These are phyloP conservation scores for Ophioceras dolichostomum DNA, from an alignment of 2,329 filamentous ascomycete genomes.

Conservation along the genomic window DNA sequence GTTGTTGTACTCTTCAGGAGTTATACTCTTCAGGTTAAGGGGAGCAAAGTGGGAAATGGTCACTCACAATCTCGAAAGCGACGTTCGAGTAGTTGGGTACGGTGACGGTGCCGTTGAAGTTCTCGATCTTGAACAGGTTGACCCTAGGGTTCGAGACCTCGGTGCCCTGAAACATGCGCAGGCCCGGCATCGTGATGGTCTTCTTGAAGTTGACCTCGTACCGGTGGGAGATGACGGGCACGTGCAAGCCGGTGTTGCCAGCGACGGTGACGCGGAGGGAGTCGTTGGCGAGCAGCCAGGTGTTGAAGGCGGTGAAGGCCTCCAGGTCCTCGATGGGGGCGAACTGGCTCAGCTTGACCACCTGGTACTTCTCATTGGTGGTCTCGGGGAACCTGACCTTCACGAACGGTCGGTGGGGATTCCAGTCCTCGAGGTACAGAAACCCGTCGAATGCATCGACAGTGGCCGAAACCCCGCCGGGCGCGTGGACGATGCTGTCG, in stretches of 20 bases:
- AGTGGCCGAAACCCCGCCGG: conserved; percentile 37
- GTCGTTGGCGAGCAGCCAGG: conserved; percentile 37
- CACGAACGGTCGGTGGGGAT: conserved; percentile 34
- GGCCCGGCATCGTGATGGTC: conserved; percentile 34
- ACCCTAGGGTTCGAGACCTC: too few species aligned
- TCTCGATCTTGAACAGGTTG: too few species aligned
- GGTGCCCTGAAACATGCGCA: conserved; percentile 44
- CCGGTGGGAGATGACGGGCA: conserved; percentile 33
- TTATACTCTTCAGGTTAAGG: too few species aligned
- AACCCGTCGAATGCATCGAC: conserved; percentile 37
- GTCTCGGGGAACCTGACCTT: conserved; percentile 39
- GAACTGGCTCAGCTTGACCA: conserved; percentile 38
- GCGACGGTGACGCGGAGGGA: conserved; percentile 35
- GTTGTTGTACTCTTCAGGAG: too few species aligned
- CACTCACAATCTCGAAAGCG: conserved; percentile 49
- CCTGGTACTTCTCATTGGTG: conserved; percentile 31
- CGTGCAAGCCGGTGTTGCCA: conserved; percentile 38
- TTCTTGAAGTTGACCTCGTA: conserved; percentile 44
- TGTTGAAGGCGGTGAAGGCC: conserved; percentile 43
- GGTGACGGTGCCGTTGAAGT: conserved; percentile 45
- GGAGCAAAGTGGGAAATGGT: not conserved
- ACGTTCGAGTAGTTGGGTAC: conserved; percentile 54
- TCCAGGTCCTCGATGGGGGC: conserved; percentile 31
- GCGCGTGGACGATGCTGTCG: conserved; percentile 41
- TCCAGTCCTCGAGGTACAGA: conserved; percentile 41